These are phyloP conservation scores for Anthostomella pinea DNA, from an alignment of 2,329 filamentous ascomycete species.

Conservation along the genomic window DNA sequence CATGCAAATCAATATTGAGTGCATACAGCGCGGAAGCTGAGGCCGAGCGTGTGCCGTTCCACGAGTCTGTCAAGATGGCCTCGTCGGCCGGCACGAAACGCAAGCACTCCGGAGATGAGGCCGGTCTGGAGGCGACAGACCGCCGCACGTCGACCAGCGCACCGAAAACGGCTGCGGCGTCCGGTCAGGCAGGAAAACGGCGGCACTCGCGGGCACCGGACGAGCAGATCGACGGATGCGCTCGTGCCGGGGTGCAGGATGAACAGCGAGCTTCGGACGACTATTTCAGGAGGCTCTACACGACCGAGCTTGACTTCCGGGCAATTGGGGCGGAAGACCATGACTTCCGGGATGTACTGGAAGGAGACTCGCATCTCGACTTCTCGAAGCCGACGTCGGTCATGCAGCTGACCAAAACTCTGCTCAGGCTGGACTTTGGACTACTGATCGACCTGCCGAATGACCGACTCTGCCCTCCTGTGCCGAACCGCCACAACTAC, in stretches of 20 bases:
- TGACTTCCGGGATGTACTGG: slow-evolving; percentile 28
- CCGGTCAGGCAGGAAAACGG: background rate
- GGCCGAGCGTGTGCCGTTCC: no score
- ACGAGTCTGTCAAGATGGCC: no score
- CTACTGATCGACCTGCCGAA: slow-evolving; percentile 68
- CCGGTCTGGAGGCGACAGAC: slow-evolving; percentile 1
- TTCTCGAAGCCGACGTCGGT: slow-evolving; percentile 77
- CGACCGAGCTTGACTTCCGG: slow-evolving; percentile 23
- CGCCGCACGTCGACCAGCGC: slow-evolving; percentile 1
- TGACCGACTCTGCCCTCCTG: slow-evolving; percentile 82
- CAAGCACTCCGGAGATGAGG: slow-evolving; percentile 20
- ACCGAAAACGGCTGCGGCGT: background rate
- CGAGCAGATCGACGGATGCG: background rate
- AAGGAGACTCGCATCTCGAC: slow-evolving; percentile 55
- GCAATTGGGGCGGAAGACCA: slow-evolving; percentile 23
- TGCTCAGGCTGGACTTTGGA: slow-evolving; percentile 73
- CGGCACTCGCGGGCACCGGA: background rate
- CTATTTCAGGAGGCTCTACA: slow-evolving; percentile 26
- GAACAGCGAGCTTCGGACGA: slow-evolving; percentile 13
- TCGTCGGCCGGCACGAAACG: slow-evolving; percentile 26
- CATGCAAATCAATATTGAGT: no score
- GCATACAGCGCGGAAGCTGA: no score
- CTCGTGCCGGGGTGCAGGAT: background rate
- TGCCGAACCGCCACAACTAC: slow-evolving; percentile 79
- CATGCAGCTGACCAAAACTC: slow-evolving; percentile 75